phyloP scores from a whole-genome alignment of 2,329 filamentous ascomycete species.

The Anthostomella pinea region DNA sequence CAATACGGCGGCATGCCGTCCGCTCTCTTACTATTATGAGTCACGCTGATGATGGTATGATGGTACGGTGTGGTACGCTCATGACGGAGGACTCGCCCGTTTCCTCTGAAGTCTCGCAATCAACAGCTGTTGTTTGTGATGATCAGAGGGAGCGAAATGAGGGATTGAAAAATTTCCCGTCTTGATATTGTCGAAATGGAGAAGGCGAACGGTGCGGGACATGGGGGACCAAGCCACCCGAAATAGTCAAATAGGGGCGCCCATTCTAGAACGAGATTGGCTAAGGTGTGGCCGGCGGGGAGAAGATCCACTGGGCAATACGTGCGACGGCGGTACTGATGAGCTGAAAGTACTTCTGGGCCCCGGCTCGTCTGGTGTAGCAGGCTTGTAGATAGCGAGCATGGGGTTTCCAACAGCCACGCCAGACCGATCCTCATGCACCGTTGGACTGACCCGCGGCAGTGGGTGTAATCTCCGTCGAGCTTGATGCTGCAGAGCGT shows the following conservation, averaged over 20 bases:
- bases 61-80: no score
- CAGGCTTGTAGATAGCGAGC: no score
- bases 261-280: no score
- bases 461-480: slow-evolving; percentile 33
- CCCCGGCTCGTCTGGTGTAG: no score
- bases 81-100: no score
- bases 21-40: slow-evolving; percentile 24
- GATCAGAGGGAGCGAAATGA: neutral
- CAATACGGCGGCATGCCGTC: slow-evolving; percentile 22
- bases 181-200: slow-evolving; percentile 12
- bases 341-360: no score
- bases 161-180: neutral
- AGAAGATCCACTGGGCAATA: slow-evolving; percentile 1
- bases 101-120: no score
- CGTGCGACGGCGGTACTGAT: no score
- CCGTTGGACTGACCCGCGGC: slow-evolving; percentile 34
- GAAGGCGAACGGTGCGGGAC: neutral
- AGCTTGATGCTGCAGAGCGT: slow-evolving; percentile 19
- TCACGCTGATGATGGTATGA: slow-evolving; percentile 24
- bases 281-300: slow-evolving; percentile 20
- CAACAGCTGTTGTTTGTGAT: neutral
- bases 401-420: no score
- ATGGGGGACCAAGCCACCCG: neutral
- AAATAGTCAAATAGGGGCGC: no score
- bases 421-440: slow-evolving; percentile 17